A percentile compares a stretch with the other conserved stretches of the same genome.
Evolutionary conservation across 371 early-diverging fungal genomes (phyloP).

Genomic region (Nematocida ironsii): DNA sequence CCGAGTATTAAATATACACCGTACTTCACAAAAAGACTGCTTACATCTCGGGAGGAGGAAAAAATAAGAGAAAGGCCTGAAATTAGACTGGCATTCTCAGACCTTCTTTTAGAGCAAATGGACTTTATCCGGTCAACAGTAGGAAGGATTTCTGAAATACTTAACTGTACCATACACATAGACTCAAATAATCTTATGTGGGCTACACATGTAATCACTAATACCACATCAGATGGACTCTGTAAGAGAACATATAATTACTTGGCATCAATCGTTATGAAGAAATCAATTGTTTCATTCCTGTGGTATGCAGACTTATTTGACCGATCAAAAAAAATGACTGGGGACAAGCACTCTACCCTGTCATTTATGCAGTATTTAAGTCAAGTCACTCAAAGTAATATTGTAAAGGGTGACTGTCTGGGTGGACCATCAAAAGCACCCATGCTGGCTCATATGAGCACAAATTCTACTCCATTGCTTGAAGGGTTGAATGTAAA

Average conservation of each 20-base stretch:
- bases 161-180: conserved; percentile 13
- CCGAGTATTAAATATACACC: neutral
- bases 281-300: conserved; percentile 41
- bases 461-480: neutral
- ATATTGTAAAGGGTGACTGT: conserved; percentile 31
- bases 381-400: neutral
- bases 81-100: conserved; percentile 9
- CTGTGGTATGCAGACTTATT: conserved; percentile 49
- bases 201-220: conserved; percentile 16
- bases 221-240: conserved; percentile 11
- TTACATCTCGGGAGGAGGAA: neutral
- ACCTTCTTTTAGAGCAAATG: conserved; percentile 5
- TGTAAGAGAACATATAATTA: conserved; percentile 39
- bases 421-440: neutral
- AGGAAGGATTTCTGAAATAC: neutral
- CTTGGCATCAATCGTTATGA: neutral
- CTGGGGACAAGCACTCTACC: neutral
- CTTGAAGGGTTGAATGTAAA: neutral
- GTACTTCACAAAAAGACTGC: neutral
- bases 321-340: conserved; percentile 18
- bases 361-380: neutral
- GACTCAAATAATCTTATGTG: neutral
- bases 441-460: conserved; percentile 4
- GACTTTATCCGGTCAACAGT: conserved; percentile 29
- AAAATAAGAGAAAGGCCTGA: neutral